Evolutionary conservation across 257 asterid species (phyloP).

Genomic region (Solanum commersonii): DNA sequence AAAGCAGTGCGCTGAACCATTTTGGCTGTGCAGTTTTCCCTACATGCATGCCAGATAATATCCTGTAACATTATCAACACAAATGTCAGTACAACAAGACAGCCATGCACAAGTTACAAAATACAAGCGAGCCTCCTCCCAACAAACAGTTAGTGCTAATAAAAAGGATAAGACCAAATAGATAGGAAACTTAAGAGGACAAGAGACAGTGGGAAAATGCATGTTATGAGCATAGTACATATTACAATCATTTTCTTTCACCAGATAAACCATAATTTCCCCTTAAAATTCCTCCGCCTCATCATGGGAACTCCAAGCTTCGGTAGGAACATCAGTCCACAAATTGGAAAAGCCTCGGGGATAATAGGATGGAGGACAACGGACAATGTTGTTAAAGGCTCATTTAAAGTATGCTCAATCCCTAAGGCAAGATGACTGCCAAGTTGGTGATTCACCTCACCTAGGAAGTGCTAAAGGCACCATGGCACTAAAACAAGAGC

Average conservation of each 20-base stretch:
- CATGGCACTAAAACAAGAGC: background rate
- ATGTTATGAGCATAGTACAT: background rate
- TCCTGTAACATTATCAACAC: conserved; percentile 39
- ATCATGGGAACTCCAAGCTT: background rate
- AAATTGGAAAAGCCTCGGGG: background rate
- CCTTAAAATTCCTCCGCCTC: background rate
- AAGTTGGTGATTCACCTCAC: background rate
- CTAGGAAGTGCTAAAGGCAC: background rate
- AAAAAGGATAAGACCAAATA: background rate
- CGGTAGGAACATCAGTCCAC: background rate
- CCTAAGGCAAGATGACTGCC: background rate
- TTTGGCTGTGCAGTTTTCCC: conserved; percentile 47
- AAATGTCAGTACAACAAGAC: background rate
- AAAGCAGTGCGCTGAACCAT: conserved; percentile 51
- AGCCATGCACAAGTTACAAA: background rate
- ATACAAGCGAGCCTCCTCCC: background rate
- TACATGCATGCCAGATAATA: conserved; percentile 57
- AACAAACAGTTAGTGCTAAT: background rate
- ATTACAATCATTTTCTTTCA: background rate
- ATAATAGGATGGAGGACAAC: background rate
- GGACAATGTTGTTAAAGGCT: background rate
- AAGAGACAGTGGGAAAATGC: background rate
- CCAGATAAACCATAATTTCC: background rate
- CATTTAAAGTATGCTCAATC: background rate
- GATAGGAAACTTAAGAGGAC: background rate